Conservation (phyloP, 2,329 filamentous ascomycete species). For the Colletotrichum sp. region DNA sequence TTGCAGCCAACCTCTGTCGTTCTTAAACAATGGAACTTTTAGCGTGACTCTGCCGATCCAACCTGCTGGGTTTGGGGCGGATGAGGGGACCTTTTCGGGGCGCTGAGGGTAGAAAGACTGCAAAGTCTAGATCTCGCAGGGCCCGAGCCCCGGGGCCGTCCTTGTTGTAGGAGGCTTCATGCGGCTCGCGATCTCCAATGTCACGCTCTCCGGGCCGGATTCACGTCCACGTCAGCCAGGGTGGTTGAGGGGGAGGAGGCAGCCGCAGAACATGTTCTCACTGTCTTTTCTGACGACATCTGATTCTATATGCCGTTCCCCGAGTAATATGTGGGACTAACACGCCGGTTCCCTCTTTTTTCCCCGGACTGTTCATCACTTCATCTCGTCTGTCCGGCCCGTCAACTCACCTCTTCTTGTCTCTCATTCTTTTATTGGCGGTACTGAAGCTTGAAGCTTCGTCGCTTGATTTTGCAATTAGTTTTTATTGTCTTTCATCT, state of each 20-base stretch:
- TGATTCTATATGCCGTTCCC: not conserved
- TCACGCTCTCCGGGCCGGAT: not conserved
- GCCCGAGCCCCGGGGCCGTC: not conserved
- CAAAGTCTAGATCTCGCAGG: not conserved
- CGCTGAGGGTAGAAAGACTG: not conserved
- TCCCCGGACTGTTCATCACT: not conserved
- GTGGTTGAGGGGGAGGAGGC: not conserved
- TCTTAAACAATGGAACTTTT: not conserved
- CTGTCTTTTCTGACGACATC: not conserved
- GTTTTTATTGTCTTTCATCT: not conserved
- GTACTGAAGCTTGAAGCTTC: slow-evolving; percentile 8
- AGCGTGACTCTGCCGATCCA: not conserved
- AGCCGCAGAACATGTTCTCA: not conserved
- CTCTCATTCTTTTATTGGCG: not conserved
- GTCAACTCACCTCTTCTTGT: not conserved
- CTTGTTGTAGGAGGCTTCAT: not conserved
- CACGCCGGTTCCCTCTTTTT: not conserved
- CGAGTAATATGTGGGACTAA: not conserved
- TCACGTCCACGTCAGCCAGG: not conserved
- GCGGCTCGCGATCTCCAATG: not conserved
- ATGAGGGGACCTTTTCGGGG: not conserved
- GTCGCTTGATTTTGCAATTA: not conserved
- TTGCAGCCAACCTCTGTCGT: not conserved
- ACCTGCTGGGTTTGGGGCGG: not conserved
- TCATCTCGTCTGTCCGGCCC: not conserved